A percentile compares a stretch with the other conserved stretches of the same genome.
These are phyloP conservation scores for Quercus rubra DNA, from an alignment of 306 rosid genomes.

Conservation along the genomic window DNA sequence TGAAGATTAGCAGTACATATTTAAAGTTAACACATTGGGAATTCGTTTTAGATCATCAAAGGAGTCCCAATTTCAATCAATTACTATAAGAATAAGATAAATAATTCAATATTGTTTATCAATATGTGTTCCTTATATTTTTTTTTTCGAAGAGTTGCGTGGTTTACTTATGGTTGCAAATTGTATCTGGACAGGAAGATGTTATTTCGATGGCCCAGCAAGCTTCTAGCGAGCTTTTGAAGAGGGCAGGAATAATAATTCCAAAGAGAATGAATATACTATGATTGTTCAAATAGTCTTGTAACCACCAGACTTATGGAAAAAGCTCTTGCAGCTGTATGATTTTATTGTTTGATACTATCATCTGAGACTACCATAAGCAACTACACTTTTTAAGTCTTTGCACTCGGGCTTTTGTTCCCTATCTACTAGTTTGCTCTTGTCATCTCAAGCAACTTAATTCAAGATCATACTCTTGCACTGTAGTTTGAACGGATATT, in stretches of 20 bases:
- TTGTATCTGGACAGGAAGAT: conserved; percentile 45
- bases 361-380: too few species aligned
- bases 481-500: background rate
- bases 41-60: background rate
- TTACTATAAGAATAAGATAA: background rate
- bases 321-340: background rate
- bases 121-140: background rate
- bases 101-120: background rate
- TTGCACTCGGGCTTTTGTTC: background rate
- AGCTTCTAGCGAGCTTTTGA: conserved; percentile 56
- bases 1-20: background rate
- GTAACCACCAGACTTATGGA: background rate
- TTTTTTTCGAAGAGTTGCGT: background rate
- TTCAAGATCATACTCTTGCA: background rate
- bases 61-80: background rate
- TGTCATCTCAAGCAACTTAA: background rate
- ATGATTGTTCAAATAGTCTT: conserved; percentile 11
- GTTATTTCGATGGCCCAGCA: conserved; percentile 55
- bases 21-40: background rate
- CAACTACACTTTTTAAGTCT: background rate
- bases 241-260: conserved; percentile 71
- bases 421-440: background rate
- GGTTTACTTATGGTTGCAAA: conserved; percentile 4
- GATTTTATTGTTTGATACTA: background rate
- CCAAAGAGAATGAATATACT: conserved; percentile 66